Evolutionary conservation across 345 rosid species (phyloP), one percentile per base, ranked within the genome.

Genomic region (Aethionema arabicum): DNA sequence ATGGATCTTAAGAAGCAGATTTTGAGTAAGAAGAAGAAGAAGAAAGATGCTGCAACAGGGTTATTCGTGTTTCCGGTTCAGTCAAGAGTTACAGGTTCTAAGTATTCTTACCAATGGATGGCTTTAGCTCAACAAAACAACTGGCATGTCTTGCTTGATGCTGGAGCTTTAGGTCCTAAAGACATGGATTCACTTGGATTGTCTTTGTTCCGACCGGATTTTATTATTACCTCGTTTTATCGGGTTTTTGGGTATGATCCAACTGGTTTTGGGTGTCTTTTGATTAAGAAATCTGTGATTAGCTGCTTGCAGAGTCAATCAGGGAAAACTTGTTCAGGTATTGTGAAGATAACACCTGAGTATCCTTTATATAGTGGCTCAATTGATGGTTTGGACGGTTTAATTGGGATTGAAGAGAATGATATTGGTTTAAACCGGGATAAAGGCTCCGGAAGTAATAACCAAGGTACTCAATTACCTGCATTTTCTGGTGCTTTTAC

Each of bases 81-180:
- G 59, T 90, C 97, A 15, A 83, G 99, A 67, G 99, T 95, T 42
- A 84, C 96, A 0, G 99, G 99, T 8, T 87, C 96, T 1, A 95
- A 95, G 77, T 95, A 95, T 73, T 95, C 99, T 0, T 95, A 95
- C 72, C 99, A 95, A 54, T 95, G 99, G 99, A 95, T 95, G 99
- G 91, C 97, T 5, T 68, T 90, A 54, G 99, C 99, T 65, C 99
- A 95, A 75, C 99, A 90, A 73, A 95, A 95, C 71, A 79, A 85
- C 61, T 95, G 99, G 99, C 99, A 95, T 60, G 99, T 95, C 58
- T 77, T 90, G 74, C 96, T 95, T 75, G 99, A 95, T 65, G 99
- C 99, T 32, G 99, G 99, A 2, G 83, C 99, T 29, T 78, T 95
- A 52, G 99, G 99, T 72, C 99, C 99, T 45, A 95, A 95, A 68